These are phyloP conservation scores for Polychytrium aggregatum DNA, from an alignment of 192 early-diverging fungal species.

Conservation along the genomic window DNA sequence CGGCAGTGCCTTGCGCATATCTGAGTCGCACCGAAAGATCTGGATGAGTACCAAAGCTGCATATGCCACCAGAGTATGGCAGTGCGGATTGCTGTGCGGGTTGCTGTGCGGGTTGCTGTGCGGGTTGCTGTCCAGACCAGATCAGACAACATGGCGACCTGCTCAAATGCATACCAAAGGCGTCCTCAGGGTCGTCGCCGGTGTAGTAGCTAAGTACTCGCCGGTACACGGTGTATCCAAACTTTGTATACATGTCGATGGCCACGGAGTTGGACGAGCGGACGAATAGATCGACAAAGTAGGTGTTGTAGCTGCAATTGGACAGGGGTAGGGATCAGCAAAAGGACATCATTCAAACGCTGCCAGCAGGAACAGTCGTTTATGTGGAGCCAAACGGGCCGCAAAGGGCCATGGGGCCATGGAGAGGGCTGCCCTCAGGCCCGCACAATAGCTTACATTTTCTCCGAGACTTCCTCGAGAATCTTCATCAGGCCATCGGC, in stretches of 20 bases:
- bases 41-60: too few relatives aligned
- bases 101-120: not conserved
- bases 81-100: too few relatives aligned
- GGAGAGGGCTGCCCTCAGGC: not conserved
- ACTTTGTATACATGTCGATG: slow-evolving; percentile 80
- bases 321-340: slow-evolving; percentile 2
- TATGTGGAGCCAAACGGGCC: too few relatives aligned
- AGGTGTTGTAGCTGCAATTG: slow-evolving; percentile 62
- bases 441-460: slow-evolving; percentile 34
- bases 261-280: slow-evolving; percentile 84
- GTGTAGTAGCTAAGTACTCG: slow-evolving; percentile 82
- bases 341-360: too few relatives aligned
- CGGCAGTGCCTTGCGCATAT: slow-evolving; percentile 91
- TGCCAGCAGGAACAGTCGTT: too few relatives aligned
- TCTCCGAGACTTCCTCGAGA: slow-evolving; percentile 83
- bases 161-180: slow-evolving; percentile 73
- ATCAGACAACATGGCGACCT: not conserved
- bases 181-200: slow-evolving; percentile 67
- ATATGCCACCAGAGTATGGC: not conserved
- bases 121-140: not conserved
- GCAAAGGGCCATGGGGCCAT: not conserved
- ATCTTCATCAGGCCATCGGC: slow-evolving; percentile 80
- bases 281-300: slow-evolving; percentile 96
- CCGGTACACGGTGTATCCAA: slow-evolving; percentile 87
- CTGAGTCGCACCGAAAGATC: slow-evolving; percentile 36